phyloP scores from a whole-genome alignment of 805 yeast species.

The Starmerella vaccinii region DNA sequence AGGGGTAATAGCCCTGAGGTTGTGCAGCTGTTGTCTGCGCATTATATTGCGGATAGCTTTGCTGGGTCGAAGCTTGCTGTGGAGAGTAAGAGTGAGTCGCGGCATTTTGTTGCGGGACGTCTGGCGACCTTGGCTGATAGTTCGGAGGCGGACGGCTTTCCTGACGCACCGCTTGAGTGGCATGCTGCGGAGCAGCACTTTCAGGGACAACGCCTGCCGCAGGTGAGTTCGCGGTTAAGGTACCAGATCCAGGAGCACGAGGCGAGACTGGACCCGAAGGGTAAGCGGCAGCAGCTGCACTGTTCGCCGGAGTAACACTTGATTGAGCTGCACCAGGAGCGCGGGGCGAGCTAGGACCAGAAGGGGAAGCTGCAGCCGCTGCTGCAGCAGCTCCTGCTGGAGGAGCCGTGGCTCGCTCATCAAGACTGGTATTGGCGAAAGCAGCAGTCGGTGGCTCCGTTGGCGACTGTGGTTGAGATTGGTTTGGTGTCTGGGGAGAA shows the following conservation, averaged over 20 bases:
- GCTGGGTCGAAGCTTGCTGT: neutral
- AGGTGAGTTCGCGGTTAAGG: no score
- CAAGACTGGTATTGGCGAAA: neutral
- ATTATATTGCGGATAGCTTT: neutral
- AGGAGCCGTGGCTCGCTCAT: slow-evolving; percentile 1
- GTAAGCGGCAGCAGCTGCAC: no score
- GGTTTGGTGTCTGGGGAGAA: slow-evolving; percentile 12
- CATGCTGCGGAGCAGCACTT: no score
- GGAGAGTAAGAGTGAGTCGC: neutral
- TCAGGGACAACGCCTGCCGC: no score
- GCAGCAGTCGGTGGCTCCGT: slow-evolving; percentile 8
- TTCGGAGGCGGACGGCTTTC: neutral
- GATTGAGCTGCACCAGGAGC: no score
- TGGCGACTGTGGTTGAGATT: slow-evolving; percentile 11
- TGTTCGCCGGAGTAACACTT: no score
- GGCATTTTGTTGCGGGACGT: neutral
- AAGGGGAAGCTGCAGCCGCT: neutral
- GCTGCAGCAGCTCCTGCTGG: neutral
- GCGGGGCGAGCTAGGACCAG: neutral
- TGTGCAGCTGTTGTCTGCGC: neutral
- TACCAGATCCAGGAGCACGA: neutral
- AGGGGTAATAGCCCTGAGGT: neutral
- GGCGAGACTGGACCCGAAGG: no score
- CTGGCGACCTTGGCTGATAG: neutral
- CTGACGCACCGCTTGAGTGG: no score